Base-by-base conservation (phyloP, 192 early-diverging fungal genomes). In the Spizellomyces sp. region DNA sequence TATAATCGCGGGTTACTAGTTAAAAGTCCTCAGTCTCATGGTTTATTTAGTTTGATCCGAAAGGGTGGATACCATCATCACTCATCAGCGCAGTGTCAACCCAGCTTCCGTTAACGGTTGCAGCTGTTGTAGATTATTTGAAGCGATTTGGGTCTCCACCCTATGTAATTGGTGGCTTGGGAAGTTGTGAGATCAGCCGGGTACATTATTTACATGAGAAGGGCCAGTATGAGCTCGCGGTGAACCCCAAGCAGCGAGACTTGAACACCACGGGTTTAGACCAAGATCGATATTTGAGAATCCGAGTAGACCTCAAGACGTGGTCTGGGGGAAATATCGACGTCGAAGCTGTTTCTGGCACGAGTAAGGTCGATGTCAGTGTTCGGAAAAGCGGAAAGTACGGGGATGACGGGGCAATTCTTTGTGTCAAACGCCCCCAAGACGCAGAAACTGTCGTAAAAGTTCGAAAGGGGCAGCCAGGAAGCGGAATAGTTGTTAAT, bases 31-130 rank as follows among this genome's bases (percentile, higher is more conserved):
- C 27, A 3, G 27, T 36, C 27, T 27, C 60, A 62, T 62, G 17
- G 60, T 0, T 65, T 12, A 55, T 12, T 65, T 22, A 74, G 57
- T 65, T 65, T 60, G 46, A 74, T 44, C 72, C 72, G 5, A 19
- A 46, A 5, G 72, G 72, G 6, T 74, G 72, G 72, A 66, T 74
- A 5, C 72, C 72, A 19, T 56, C 56, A 1, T 42, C 55, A 22
- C 19, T 74, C 22, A n/a, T 74, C 6, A 74, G 58, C 17, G 64
- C 64, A 9, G 72, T 74, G 21, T 74, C 72, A 6, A 66, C 64
- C 21, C 72, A 74, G 56, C 48, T 66, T 8, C 72, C 72, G 58
- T 45, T 74, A 6, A 45, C 63, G 17, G 72, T 74, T 6, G 65
- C 58, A 14, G 63, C 72, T n/a, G 72, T 74, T 41, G 19, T 63